A percentile compares a stretch with the other conserved stretches of the same genome.
Conservation (phyloP, 208 protist genomes). For the Wallacemonas sp. region DNA sequence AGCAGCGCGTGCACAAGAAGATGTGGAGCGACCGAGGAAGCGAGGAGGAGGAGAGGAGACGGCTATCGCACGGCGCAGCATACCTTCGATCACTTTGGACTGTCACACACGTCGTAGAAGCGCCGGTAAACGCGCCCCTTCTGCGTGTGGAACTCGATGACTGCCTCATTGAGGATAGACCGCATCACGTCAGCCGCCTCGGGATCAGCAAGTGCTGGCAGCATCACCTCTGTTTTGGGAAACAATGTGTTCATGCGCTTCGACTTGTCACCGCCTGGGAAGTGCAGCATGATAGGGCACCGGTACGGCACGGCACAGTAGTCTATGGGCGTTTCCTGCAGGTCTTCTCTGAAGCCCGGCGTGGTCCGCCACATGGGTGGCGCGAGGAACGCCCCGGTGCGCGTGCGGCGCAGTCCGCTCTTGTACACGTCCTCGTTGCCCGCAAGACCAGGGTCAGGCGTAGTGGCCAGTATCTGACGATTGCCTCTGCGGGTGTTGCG, state of each 20-base stretch:
- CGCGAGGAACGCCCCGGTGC: not conserved
- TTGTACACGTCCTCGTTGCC: not conserved
- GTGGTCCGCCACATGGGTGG: not conserved
- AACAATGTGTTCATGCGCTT: not conserved
- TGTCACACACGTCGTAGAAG: constrained; percentile 12
- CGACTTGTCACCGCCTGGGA: not conserved
- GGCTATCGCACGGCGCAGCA: too few species aligned
- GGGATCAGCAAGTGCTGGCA: not conserved
- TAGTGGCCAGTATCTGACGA: not conserved
- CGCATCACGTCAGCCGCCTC: not conserved
- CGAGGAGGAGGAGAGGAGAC: too few species aligned
- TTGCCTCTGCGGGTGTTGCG: not conserved
- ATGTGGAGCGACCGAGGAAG: too few species aligned
- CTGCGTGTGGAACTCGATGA: constrained; percentile 9
- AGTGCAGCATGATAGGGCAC: constrained; percentile 2
- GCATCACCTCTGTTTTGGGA: not conserved
- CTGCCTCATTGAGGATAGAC: not conserved
- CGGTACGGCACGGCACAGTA: not conserved
- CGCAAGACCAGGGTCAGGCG: not conserved
- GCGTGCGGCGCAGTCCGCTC: not conserved
- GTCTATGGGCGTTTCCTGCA: not conserved
- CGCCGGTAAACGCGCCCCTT: constrained; percentile 2
- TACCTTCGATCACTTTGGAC: not conserved
- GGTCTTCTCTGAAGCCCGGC: not conserved
- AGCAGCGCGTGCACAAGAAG: too few species aligned